Percentiles rank a stretch among this genome's conserved stretches.
These are phyloP conservation scores for Taxillus chinensis DNA, from an alignment of 164 flowering plant species.

Conservation along the genomic window DNA sequence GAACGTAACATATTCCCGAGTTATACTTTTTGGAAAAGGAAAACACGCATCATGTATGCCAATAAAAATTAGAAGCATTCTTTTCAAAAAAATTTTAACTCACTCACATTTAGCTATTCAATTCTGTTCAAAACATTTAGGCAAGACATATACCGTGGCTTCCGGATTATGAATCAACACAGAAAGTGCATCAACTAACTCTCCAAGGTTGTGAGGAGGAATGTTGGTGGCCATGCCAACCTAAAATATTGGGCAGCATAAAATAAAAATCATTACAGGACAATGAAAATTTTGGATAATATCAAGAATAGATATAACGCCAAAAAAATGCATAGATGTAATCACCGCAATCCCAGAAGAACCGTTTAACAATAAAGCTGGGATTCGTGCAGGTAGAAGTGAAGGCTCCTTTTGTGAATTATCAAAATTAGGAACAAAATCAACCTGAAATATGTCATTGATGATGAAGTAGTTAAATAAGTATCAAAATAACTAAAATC, in stretches of 20 bases:
- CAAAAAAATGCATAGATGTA: not conserved
- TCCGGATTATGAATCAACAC: constrained; percentile 85
- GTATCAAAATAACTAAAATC: not conserved
- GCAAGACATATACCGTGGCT: constrained; percentile 44
- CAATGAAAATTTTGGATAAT: not conserved
- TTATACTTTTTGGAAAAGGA: no score
- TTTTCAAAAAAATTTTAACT: no score
- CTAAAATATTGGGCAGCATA: constrained; percentile 24
- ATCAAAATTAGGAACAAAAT: constrained; percentile 89
- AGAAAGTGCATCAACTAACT: constrained; percentile 88
- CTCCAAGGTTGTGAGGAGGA: constrained; percentile 99
- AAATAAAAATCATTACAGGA: not conserved
- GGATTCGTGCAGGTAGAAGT: constrained; percentile 84
- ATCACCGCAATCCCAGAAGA: constrained; percentile 96
- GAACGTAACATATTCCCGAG: no score
- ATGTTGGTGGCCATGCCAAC: constrained; percentile 99
- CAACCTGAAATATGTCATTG: constrained; percentile 48
- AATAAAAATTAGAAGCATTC: no score
- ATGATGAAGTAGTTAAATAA: not conserved
- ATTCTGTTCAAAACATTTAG: no score
- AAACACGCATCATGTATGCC: no score
- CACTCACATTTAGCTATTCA: no score
- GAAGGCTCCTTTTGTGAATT: constrained; percentile 91
- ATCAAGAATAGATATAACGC: not conserved
- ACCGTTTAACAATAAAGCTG: constrained; percentile 81